Conservation (phyloP, 1,139 yeast genomes). For the Kodamaea suecica region DNA sequence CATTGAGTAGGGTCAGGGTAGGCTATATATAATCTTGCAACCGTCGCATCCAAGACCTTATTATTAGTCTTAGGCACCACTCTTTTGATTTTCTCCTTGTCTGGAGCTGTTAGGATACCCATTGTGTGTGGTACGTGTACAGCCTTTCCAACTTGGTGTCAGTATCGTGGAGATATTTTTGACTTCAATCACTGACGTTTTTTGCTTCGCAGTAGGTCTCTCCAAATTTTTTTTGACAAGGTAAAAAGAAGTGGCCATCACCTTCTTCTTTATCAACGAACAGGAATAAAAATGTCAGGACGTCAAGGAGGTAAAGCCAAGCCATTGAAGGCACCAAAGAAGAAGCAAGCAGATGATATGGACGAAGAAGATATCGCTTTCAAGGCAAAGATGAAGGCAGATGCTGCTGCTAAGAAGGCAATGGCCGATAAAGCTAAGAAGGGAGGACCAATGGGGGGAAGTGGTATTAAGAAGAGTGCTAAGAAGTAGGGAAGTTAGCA, state of each 20-base stretch:
- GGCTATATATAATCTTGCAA: constrained; percentile 86
- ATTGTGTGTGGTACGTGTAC: constrained; percentile 34
- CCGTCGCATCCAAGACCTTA: constrained; percentile 85
- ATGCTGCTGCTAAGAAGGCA: constrained; percentile 87
- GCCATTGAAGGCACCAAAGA: constrained; percentile 70
- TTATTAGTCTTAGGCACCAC: constrained; percentile 86
- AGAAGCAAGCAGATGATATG: constrained; percentile 66
- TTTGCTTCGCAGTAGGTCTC: too few relatives aligned
- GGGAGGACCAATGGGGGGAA: constrained; percentile 89
- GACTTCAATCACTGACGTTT: too few relatives aligned
- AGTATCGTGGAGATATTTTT: too few relatives aligned
- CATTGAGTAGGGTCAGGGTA: constrained; percentile 79
- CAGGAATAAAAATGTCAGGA: constrained; percentile 49
- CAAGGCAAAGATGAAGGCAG: constrained; percentile 93
- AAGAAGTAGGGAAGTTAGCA: too few relatives aligned
- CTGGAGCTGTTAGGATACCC: constrained; percentile 64
- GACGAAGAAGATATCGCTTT: constrained; percentile 89
- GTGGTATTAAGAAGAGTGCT: constrained; percentile 91
- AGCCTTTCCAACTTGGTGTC: not conserved
- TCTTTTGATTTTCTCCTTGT: constrained; percentile 84
- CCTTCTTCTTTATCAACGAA: not conserved
- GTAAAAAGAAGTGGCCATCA: not conserved
- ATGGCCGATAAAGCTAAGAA: constrained; percentile 83
- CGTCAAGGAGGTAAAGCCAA: constrained; percentile 75
- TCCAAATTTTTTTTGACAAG: too few relatives aligned